Conservation (phyloP, 345 rosid species). For the Gossypium longicalyx region DNA sequence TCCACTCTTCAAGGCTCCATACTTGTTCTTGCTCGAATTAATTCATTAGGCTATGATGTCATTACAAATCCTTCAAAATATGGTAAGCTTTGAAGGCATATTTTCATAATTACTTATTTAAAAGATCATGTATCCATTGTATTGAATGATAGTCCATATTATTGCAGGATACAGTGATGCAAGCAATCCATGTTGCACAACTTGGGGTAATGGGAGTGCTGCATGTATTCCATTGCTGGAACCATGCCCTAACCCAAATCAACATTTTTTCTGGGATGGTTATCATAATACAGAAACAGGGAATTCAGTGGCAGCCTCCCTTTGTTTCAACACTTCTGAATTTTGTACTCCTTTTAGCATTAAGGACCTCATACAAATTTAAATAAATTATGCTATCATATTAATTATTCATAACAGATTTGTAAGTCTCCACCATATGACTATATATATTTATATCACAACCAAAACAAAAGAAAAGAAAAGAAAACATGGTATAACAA, state of each 20-base stretch:
- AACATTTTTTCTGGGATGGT: conserved; percentile 45
- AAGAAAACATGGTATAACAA: background rate
- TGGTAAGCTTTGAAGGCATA: background rate
- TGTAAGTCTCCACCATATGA: background rate
- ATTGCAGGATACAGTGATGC: conserved; percentile 32
- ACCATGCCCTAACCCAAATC: conserved; percentile 28
- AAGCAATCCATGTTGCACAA: conserved; percentile 39
- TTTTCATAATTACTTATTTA: too few species aligned
- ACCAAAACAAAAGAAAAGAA: background rate
- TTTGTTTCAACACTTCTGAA: conserved; percentile 24
- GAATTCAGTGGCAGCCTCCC: conserved; percentile 28
- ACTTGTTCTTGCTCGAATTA: background rate
- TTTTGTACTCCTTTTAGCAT: conserved; percentile 39
- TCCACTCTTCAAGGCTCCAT: background rate
- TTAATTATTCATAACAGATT: background rate
- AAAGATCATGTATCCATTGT: background rate
- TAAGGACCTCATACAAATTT: conserved; percentile 22
- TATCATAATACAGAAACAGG: conserved; percentile 34
- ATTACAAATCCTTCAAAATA: conserved; percentile 1
- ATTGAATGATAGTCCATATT: background rate
- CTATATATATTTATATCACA: background rate
- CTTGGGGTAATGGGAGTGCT: conserved; percentile 41
- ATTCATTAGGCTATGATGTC: conserved; percentile 4
- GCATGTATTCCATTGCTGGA: conserved; percentile 31
- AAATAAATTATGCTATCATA: background rate